Conservation (phyloP, 2,329 filamentous ascomycete species). For the Paracoccidioides lutzii region DNA sequence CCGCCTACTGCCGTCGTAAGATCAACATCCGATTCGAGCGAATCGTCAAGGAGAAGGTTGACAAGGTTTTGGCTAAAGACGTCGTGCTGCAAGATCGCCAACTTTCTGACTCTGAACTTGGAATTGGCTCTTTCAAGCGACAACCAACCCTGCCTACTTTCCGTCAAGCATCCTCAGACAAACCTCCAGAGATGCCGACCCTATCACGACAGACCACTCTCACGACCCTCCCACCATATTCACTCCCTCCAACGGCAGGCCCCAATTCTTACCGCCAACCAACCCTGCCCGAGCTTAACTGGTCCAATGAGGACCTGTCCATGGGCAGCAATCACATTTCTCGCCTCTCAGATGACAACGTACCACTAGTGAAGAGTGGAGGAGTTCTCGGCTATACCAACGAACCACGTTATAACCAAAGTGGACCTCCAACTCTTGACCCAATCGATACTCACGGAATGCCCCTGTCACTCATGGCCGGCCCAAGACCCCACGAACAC, state of each 20-base stretch:
- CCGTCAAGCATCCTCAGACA: slow-evolving; percentile 15
- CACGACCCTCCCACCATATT: slow-evolving; percentile 51
- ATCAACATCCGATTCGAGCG: slow-evolving; percentile 72
- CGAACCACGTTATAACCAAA: slow-evolving; percentile 21
- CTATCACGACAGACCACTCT: slow-evolving; percentile 49
- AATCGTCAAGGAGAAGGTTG: slow-evolving; percentile 76
- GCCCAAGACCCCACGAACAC: slow-evolving; percentile 1
- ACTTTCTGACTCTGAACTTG: slow-evolving; percentile 27
- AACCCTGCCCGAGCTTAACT: slow-evolving; percentile 30
- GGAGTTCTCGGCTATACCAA: slow-evolving; percentile 8
- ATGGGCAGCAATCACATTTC: slow-evolving; percentile 32
- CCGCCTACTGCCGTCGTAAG: slow-evolving; percentile 81
- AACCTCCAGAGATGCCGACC: slow-evolving; percentile 42
- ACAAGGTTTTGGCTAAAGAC: slow-evolving; percentile 74
- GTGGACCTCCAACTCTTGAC: slow-evolving; percentile 1
- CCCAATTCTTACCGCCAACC: slow-evolving; percentile 16
- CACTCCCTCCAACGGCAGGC: slow-evolving; percentile 43
- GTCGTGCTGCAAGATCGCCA: slow-evolving; percentile 45
- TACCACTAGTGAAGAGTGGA: slow-evolving; percentile 30
- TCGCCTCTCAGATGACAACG: slow-evolving; percentile 41
- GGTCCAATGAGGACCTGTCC: slow-evolving; percentile 29
- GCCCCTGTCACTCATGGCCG: slow-evolving; percentile 34
- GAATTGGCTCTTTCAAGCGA: slow-evolving; percentile 15
- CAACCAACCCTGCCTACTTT: slow-evolving; percentile 50
- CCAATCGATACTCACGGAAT: slow-evolving; percentile 37